Percentiles rank a stretch among this genome's conserved stretches.
phyloP scores from a whole-genome alignment of 345 rosid genomes.

The Psidium guajava region DNA sequence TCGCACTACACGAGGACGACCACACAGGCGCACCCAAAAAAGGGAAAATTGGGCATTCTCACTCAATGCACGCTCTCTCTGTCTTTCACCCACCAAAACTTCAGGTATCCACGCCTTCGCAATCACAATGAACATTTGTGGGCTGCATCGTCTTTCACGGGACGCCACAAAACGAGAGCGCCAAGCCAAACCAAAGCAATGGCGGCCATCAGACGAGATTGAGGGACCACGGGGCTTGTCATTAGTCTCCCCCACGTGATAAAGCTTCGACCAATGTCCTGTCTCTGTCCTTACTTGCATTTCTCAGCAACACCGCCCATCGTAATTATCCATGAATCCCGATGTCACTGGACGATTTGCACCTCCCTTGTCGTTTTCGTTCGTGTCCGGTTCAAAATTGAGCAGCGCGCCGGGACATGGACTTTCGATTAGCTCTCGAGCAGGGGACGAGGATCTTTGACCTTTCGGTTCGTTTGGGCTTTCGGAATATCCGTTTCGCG shows the following conservation, averaged over 20 bases:
- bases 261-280: neutral
- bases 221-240: neutral
- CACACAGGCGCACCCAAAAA: neutral
- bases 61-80: neutral
- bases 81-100: neutral
- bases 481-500: neutral
- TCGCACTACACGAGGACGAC: neutral
- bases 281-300: neutral
- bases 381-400: neutral
- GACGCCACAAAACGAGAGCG: neutral
- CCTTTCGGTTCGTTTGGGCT: neutral
- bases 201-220: neutral
- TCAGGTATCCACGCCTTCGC: neutral
- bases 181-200: neutral
- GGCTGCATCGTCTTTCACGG: neutral
- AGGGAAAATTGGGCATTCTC: neutral
- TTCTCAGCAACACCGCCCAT: neutral
- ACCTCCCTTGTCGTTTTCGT: neutral
- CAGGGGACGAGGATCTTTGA: neutral
- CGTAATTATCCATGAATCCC: neutral
- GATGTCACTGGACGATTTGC: neutral
- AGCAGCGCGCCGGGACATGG: neutral
- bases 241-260: neutral
- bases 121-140: neutral
- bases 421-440: neutral